Base-by-base conservation (phyloP, 345 rosid species). In the Eucalyptus marginata region DNA sequence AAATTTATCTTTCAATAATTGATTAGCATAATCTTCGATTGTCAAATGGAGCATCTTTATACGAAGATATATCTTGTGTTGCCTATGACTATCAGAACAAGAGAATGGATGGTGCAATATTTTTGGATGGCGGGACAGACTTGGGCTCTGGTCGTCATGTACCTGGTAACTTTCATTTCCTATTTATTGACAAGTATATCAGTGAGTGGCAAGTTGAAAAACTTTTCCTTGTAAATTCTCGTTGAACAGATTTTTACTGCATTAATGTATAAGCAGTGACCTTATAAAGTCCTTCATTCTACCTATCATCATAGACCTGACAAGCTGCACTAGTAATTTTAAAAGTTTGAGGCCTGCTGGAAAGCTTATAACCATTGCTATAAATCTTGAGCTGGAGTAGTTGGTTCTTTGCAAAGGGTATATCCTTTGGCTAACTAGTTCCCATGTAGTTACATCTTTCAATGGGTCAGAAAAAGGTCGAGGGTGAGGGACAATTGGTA, bases 81-180 rank as follows among this genome's bases (percentile, higher is more conserved):
- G 84, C 29, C 51, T 62, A 59, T 27, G 86, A 49, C 49, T 5
- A 33, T 89, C 88, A 89, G 88, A 87, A 79, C 87, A 80, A 89
- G 80, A 76, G 49, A 20, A 46, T 24, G 43, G 88, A 89, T 33
- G 88, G 88, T n/a, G 88, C 86, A 44, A 80, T 89, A 86, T 89
- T 87, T 88, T 89, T 89, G 24, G 90, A 89, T 68, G 87, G 90
- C 2, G 90, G 90, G 87, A 89, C 90, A 40, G 90, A 89, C 87
- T 87, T 89, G 64, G 89, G 89, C 36, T 89, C 90, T n/a, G 87
- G 89, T 79, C 89, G 84, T 81, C 90, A 87, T 81, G 90, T 89
- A 25, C 90, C 90, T 14, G 90, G 90, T 89, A 89, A 89, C 80
- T 87, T 49, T 62, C 29, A 10, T 51, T 81, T 47, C 31, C 27